Evolutionary conservation across 164 flowering plant species (phyloP).

Genomic region (Santalum album): DNA sequence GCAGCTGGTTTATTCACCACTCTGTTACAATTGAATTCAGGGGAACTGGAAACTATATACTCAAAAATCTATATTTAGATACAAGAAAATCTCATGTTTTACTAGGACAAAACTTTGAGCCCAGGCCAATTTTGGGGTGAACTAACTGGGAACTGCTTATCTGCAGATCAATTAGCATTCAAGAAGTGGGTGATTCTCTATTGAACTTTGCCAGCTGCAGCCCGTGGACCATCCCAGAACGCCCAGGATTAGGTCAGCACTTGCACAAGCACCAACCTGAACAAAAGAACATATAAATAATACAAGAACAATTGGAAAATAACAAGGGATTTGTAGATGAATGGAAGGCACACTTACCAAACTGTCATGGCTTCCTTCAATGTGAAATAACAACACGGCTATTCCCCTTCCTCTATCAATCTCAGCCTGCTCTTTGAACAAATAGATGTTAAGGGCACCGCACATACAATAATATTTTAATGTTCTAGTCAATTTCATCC

Average conservation of each 20-base stretch:
- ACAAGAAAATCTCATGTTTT: conserved; percentile 5
- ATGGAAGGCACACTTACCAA: conserved; percentile 36
- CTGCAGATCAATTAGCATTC: conserved; percentile 40
- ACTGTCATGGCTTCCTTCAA: conserved; percentile 65
- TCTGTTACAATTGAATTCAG: conserved; percentile 8
- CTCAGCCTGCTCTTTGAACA: conserved; percentile 54
- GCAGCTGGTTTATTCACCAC: conserved; percentile 22
- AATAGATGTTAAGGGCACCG: neutral
- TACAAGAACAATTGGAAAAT: neutral
- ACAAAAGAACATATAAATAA: conserved; percentile 1
- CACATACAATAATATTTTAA: too few relatives aligned
- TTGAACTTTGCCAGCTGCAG: conserved; percentile 78
- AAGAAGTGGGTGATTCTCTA: conserved; percentile 22
- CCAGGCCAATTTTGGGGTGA: conserved; percentile 13
- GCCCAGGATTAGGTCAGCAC: conserved; percentile 62
- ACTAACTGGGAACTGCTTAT: neutral
- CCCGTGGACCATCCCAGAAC: conserved; percentile 91
- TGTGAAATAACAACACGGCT: conserved; percentile 76
- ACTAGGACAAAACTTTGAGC: conserved; percentile 30
- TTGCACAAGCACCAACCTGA: conserved; percentile 72
- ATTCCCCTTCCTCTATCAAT: conserved; percentile 67
- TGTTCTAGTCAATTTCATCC: neutral
- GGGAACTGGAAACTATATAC: conserved; percentile 10
- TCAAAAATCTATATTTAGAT: conserved; percentile 7
- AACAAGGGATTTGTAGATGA: neutral